These are phyloP conservation scores for Barbatosphaeria neglecta DNA, from an alignment of 495 filamentous ascomycete species.

Conservation along the genomic window DNA sequence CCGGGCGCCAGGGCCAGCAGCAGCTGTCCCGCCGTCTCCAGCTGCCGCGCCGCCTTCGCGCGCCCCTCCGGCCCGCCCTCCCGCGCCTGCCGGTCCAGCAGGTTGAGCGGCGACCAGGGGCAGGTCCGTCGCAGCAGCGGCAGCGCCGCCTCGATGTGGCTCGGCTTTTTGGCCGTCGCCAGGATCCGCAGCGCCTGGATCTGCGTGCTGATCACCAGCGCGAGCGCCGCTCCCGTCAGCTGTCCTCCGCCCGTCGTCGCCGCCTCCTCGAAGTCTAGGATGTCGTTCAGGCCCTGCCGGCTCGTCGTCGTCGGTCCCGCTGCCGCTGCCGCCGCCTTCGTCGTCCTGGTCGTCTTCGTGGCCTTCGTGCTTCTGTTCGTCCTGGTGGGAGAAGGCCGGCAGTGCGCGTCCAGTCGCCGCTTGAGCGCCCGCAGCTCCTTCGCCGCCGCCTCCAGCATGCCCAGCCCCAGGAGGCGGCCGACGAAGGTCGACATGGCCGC, in stretches of 20 bases:
- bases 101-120: constrained; percentile 50
- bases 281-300: constrained; percentile 44
- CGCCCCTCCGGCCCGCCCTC: constrained; percentile 23
- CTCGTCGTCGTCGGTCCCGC: constrained; percentile 19
- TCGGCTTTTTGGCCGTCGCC: constrained; percentile 33
- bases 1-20: constrained; percentile 54
- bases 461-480: constrained; percentile 58
- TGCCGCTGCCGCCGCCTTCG: constrained; percentile 6
- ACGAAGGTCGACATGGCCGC: constrained; percentile 69
- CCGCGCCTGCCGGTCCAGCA: constrained; percentile 45
- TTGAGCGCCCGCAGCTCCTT: constrained; percentile 67
- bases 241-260: constrained; percentile 28
- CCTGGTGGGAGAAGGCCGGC: constrained; percentile 17
- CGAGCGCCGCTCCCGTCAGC: constrained; percentile 23
- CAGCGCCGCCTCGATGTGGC: constrained; percentile 39
- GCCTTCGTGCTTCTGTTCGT: too few relatives aligned
- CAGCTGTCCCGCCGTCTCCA: constrained; percentile 58
- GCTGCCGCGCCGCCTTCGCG: constrained; percentile 53
- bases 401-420: constrained; percentile 40
- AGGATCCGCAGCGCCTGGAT: constrained; percentile 40
- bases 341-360: too few relatives aligned
- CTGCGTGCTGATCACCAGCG: constrained; percentile 41
- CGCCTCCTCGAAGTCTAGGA: constrained; percentile 46
- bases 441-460: constrained; percentile 61
- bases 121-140: constrained; percentile 30